Conservation (phyloP, 2,329 filamentous ascomycete species). For the Aspergillus clavatus region DNA sequence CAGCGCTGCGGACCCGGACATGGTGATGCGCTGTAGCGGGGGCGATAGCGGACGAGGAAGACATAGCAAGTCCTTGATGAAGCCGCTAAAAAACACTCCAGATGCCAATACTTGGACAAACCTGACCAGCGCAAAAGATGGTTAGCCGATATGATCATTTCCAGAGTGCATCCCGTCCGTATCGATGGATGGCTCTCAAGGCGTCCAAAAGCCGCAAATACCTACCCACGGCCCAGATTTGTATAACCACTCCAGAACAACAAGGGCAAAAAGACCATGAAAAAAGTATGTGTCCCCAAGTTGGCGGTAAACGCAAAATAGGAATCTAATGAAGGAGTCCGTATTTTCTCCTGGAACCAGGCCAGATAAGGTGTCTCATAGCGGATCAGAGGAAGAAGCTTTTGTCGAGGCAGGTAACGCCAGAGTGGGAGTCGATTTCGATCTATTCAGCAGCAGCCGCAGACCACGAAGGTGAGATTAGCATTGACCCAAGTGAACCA, state of each 20-base stretch:
- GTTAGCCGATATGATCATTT: conserved; percentile 11
- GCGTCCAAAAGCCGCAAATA: conserved; percentile 16
- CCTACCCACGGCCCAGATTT: conserved; percentile 79
- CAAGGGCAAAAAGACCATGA: conserved; percentile 91
- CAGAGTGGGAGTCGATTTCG: conserved; percentile 77
- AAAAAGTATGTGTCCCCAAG: conserved; percentile 95
- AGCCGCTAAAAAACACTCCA: conserved; percentile 83
- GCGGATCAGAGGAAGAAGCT: conserved; percentile 77
- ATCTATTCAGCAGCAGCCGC: conserved; percentile 54
- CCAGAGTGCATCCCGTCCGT: neutral
- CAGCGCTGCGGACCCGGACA: conserved; percentile 90
- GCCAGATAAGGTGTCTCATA: conserved; percentile 96
- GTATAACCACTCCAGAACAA: conserved; percentile 95
- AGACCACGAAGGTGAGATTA: conserved; percentile 11
- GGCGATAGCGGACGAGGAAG: conserved; percentile 88
- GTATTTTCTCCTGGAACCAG: conserved; percentile 71
- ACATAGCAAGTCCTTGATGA: conserved; percentile 90
- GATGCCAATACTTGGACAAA: conserved; percentile 68
- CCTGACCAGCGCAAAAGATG: conserved; percentile 22
- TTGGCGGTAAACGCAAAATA: conserved; percentile 98
- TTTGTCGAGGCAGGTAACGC: conserved; percentile 80
- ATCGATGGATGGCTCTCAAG: neutral
- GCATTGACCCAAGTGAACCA: neutral
- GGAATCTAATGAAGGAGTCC: conserved; percentile 80
- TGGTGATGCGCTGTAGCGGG: conserved; percentile 88